phyloP scores from a whole-genome alignment of 805 yeast species.

The Wickerhamiella cacticola region DNA sequence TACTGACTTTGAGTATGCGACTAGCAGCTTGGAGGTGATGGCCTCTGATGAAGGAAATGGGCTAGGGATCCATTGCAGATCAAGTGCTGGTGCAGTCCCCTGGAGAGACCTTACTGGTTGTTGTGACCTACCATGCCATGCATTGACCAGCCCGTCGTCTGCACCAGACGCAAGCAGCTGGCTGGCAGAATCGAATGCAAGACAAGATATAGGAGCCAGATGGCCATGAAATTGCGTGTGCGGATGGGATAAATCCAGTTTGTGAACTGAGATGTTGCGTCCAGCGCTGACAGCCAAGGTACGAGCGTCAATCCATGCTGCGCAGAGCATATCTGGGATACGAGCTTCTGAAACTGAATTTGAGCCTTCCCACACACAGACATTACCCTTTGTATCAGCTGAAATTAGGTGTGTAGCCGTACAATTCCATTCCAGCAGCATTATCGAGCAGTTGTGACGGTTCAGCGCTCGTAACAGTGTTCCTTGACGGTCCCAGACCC shows the following conservation, averaged over 20 bases:
- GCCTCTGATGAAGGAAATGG: neutral
- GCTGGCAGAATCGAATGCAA: slow-evolving; percentile 41
- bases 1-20: slow-evolving; percentile 14
- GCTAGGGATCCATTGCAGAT: slow-evolving; percentile 16
- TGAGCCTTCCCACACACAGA: slow-evolving; percentile 54
- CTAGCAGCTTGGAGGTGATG: slow-evolving; percentile 15
- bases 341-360: slow-evolving; percentile 23
- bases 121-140: slow-evolving; percentile 59
- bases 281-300: slow-evolving; percentile 63
- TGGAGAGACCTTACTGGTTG: slow-evolving; percentile 19
- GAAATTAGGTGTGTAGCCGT: slow-evolving; percentile 45
- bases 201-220: slow-evolving; percentile 41
- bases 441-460: slow-evolving; percentile 43
- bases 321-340: slow-evolving; percentile 13
- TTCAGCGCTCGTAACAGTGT: slow-evolving; percentile 42
- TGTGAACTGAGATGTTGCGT: slow-evolving; percentile 41
- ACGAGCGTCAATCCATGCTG: slow-evolving; percentile 56
- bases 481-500: slow-evolving; percentile 71
- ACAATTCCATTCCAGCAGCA: slow-evolving; percentile 49
- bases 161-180: slow-evolving; percentile 60
- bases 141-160: slow-evolving; percentile 59
- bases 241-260: slow-evolving; percentile 37
- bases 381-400: slow-evolving; percentile 43
- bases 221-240: slow-evolving; percentile 54
- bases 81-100: slow-evolving; percentile 24